These are phyloP conservation scores for Trichosporon sp. DNA, from an alignment of 1,284 basidiomycete genomes.

Conservation along the genomic window DNA sequence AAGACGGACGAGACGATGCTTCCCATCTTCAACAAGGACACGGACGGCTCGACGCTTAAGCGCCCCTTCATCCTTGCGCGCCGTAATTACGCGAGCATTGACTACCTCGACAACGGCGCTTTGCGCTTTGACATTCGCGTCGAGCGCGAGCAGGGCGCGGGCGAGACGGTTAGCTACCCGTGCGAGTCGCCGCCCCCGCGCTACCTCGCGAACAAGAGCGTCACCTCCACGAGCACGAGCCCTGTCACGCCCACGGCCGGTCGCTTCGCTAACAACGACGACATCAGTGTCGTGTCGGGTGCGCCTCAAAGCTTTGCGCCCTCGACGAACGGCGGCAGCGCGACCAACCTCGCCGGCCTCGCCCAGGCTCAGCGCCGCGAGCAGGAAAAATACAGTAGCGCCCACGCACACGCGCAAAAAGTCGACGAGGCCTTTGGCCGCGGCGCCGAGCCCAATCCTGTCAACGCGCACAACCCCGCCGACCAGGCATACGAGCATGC, in stretches of 20 bases:
- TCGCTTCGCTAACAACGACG: slow-evolving; percentile 7
- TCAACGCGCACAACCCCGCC: not conserved
- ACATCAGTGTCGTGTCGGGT: slow-evolving; percentile 2
- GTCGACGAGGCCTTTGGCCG: not conserved
- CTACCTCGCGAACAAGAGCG: slow-evolving; percentile 22
- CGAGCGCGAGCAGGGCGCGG: slow-evolving; percentile 77
- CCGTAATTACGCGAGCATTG: slow-evolving; percentile 85
- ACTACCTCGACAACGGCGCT: slow-evolving; percentile 66
- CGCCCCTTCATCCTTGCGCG: slow-evolving; percentile 60
- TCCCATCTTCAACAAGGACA: slow-evolving; percentile 75
- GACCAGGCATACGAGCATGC: slow-evolving; percentile 4
- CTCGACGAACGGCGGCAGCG: slow-evolving; percentile 5
- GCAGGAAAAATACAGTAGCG: not conserved
- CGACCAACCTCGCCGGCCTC: slow-evolving; percentile 14
- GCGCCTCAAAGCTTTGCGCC: not conserved
- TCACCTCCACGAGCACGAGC: slow-evolving; percentile 1
- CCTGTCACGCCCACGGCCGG: slow-evolving; percentile 1
- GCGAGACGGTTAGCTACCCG: slow-evolving; percentile 70
- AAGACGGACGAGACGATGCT: slow-evolving; percentile 82
- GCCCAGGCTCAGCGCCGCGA: slow-evolving; percentile 9
- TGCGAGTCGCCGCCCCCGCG: slow-evolving; percentile 44
- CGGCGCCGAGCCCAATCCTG: not conserved
- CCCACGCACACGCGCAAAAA: not conserved
- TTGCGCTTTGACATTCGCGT: slow-evolving; percentile 85
- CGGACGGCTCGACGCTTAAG: slow-evolving; percentile 66